Percentiles rank a stretch among this genome's conserved stretches.
These are phyloP conservation scores for Blastobotrys proliferans DNA, from an alignment of 1,139 yeast species.

Conservation along the genomic window DNA sequence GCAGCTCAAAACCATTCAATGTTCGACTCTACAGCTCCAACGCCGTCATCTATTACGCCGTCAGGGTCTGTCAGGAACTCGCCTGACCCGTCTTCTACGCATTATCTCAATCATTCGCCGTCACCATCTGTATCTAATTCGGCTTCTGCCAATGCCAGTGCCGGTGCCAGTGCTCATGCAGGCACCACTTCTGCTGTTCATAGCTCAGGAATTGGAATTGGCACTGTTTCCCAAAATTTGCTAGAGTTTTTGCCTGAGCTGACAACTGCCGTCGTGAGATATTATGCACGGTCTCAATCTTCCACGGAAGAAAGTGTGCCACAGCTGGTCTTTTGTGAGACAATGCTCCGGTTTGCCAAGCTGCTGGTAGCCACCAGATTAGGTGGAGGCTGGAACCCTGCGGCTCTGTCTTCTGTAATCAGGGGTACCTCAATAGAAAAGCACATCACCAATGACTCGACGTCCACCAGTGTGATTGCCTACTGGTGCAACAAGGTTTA, in stretches of 20 bases:
- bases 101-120: too few species aligned
- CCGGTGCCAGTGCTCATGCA: background rate
- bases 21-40: background rate
- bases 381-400: slow-evolving; percentile 47
- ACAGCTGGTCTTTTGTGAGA: slow-evolving; percentile 72
- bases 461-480: slow-evolving; percentile 28
- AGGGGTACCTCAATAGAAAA: slow-evolving; percentile 29
- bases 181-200: background rate
- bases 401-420: slow-evolving; percentile 43
- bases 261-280: slow-evolving; percentile 48
- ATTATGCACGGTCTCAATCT: slow-evolving; percentile 55
- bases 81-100: too few species aligned
- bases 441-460: slow-evolving; percentile 26
- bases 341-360: slow-evolving; percentile 58
- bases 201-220: background rate
- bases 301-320: slow-evolving; percentile 78
- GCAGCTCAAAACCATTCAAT: slow-evolving; percentile 14
- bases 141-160: background rate
- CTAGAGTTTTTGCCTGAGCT: slow-evolving; percentile 53
- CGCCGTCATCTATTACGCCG: background rate
- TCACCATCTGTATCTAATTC: background rate
- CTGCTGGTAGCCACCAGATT: slow-evolving; percentile 54
- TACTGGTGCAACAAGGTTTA: slow-evolving; percentile 41
- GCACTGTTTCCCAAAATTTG: slow-evolving; percentile 21
- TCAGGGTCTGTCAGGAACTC: too few species aligned